Evolutionary conservation across 257 asterid species (phyloP).

Genomic region (Solanum tarijense): DNA sequence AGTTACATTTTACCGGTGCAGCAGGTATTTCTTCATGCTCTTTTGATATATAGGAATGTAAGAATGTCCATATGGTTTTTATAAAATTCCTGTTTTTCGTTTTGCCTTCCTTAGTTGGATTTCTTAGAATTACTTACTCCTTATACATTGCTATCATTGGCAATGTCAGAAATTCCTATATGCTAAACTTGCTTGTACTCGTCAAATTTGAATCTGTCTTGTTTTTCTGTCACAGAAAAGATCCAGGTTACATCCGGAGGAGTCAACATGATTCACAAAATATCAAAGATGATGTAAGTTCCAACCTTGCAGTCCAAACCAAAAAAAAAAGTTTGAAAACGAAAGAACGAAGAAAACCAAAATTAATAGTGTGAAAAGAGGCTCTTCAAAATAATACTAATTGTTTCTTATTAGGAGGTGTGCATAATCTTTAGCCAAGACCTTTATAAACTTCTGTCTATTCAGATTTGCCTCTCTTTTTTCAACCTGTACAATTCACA

Average conservation of each 20-base stretch:
- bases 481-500: neutral
- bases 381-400: too few species aligned
- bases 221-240: slow-evolving; percentile 57
- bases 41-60: neutral
- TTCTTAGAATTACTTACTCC: neutral
- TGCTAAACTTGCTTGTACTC: neutral
- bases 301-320: neutral
- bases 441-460: neutral
- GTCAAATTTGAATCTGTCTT: slow-evolving; percentile 3
- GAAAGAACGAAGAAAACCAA: neutral
- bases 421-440: neutral
- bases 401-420: too few species aligned
- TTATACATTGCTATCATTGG: neutral
- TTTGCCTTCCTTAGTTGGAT: neutral
- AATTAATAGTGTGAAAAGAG: neutral
- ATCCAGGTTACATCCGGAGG: slow-evolving; percentile 85
- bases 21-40: slow-evolving; percentile 49
- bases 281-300: slow-evolving; percentile 84
- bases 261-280: slow-evolving; percentile 46
- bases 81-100: neutral
- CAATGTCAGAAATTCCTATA: neutral
- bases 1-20: slow-evolving; percentile 73
- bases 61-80: neutral
- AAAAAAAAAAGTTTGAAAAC: neutral
- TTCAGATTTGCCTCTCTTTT: neutral